Evolutionary conservation across 1,284 basidiomycete species (phyloP), one percentile per base, ranked within the genome.

Genomic region (Puccinia polysora): DNA sequence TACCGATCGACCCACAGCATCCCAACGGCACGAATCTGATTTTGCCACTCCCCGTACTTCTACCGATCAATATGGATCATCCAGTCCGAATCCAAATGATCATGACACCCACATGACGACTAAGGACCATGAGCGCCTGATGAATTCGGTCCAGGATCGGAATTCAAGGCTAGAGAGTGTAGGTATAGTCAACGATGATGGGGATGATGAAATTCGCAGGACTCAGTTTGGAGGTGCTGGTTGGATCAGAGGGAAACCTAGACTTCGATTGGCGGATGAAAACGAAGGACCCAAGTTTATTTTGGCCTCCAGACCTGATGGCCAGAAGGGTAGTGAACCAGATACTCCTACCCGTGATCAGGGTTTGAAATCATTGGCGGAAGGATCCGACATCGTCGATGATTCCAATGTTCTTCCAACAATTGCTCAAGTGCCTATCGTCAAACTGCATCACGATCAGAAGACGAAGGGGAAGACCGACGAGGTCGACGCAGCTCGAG

Each of bases 161-260:
- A 2, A 34, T 12, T 6, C 25, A 15, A 15, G 36, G 20, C 15
- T 36, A n/a, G 23, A 58, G 4, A 30, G 23, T 30, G n/a, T 4
- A 34, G 47, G 2, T n/a, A 34, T n/a, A 47, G 3, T 15, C 12
- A 56, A 60, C 4, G 43, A 60, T 4, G 58, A 49, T 7, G 34
- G 63, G 12, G 69, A 71, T 28, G 30, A 49, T 52, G 63, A 65
- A n/a, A 64, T 73, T 34, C 6, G 40, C 4, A 73, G 65, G 34
- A 73, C 62, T 49, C 49, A 64, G 25, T 62, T 56, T 25, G 70
- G 70, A 8, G 70, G 70, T 14, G 70, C 70, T 5, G 70, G 70
- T 32, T 73, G 70, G 70, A 64, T 73, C 12, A 32, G 70, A 14
- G 70, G 70, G 30, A 73, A 73, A 64, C 70, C 70, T 28, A 65